Conservation (phyloP, 2,329 filamentous ascomycete species). For the Cladosporium sp. region DNA sequence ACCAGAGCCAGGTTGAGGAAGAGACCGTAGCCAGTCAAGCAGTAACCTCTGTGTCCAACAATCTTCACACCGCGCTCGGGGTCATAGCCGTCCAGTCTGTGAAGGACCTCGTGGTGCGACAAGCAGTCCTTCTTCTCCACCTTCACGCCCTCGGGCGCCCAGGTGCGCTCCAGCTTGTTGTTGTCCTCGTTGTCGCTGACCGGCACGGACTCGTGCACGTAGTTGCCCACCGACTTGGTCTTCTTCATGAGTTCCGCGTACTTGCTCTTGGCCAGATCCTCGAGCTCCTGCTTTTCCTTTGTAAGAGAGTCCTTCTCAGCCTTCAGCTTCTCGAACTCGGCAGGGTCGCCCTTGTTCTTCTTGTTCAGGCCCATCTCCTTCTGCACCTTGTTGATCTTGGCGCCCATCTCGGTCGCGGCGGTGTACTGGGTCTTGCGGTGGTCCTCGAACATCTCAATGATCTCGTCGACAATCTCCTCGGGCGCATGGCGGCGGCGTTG, state of each 20-base stretch:
- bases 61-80: constrained; percentile 90
- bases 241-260: constrained; percentile 72
- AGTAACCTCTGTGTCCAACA: constrained; percentile 92
- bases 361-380: constrained; percentile 91
- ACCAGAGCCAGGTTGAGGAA: constrained; percentile 90
- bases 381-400: constrained; percentile 82
- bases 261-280: constrained; percentile 74
- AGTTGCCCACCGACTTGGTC: constrained; percentile 82
- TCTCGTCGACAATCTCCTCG: constrained; percentile 84
- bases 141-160: constrained; percentile 73
- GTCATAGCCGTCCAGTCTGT: constrained; percentile 86
- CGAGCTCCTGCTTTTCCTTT: constrained; percentile 76
- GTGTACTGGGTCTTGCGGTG: constrained; percentile 62
- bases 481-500: constrained; percentile 79
- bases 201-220: constrained; percentile 86
- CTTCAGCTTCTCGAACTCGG: constrained; percentile 75
- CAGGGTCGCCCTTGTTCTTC: constrained; percentile 89
- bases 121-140: constrained; percentile 76
- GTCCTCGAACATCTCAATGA: constrained; percentile 83
- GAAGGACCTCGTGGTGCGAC: constrained; percentile 93
- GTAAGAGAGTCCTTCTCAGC: constrained; percentile 75
- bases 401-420: constrained; percentile 74
- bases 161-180: constrained; percentile 74
- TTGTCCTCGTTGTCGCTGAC: constrained; percentile 81
- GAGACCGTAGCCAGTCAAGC: constrained; percentile 83